phyloP scores from a whole-genome alignment of 1,284 basidiomycete genomes.

The Leccinum huronense region DNA sequence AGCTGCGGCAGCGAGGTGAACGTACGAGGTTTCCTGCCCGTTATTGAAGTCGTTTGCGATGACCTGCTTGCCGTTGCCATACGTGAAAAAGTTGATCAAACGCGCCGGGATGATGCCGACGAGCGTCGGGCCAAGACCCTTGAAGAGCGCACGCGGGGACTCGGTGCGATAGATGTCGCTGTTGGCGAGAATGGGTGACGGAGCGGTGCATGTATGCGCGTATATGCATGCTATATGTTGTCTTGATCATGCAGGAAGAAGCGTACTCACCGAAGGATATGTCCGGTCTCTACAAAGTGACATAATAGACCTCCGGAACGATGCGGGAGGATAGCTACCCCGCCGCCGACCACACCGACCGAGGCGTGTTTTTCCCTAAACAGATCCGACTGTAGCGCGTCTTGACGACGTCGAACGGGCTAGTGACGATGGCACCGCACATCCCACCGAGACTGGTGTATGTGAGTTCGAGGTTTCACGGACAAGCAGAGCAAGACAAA shows the following conservation, averaged over 20 bases:
- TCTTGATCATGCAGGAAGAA: neutral
- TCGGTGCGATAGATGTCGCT: conserved; percentile 92
- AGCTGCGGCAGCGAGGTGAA: conserved; percentile 88
- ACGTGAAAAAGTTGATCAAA: conserved; percentile 98
- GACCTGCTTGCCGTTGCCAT: conserved; percentile 94
- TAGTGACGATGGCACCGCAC: conserved; percentile 96
- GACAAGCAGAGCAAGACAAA: neutral
- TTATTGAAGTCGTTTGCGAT: conserved; percentile 83
- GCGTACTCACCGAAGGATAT: conserved; percentile 67
- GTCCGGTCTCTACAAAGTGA: conserved; percentile 94
- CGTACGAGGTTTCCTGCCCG: conserved; percentile 79
- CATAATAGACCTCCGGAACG: conserved; percentile 64
- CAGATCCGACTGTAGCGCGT: conserved; percentile 93
- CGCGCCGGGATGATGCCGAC: conserved; percentile 94
- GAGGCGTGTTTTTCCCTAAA: conserved; percentile 64
- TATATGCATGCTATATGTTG: neutral
- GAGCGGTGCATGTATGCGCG: neutral
- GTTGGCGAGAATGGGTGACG: conserved; percentile 2
- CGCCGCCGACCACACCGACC: conserved; percentile 43
- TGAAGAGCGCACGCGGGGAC: conserved; percentile 88
- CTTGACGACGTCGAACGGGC: conserved; percentile 98
- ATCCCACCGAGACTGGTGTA: conserved; percentile 83
- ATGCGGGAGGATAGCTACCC: conserved; percentile 44
- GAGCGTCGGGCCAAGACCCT: conserved; percentile 91
- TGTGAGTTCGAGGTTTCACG: conserved; percentile 2